Evolutionary conservation across 1,139 yeast species (phyloP), one percentile per base, ranked within the genome.

Genomic region (Hemisphaericaspora xylofermentans): DNA sequence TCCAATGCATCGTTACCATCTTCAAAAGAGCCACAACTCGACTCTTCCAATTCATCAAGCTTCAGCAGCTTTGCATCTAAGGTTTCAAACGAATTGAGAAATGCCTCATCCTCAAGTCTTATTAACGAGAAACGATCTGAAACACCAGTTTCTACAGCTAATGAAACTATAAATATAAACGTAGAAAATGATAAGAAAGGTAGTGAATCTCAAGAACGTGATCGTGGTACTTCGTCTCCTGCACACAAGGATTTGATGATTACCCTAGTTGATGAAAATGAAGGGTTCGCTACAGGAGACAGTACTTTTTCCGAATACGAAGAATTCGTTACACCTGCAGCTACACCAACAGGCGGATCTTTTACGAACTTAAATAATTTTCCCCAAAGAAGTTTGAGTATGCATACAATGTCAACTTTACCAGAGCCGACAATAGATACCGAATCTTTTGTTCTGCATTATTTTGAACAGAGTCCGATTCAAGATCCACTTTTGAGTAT

Each of bases 381-480:
- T 9, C 32, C 32, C 3, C 3, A 19, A 6, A 9, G 34, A 31
- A 18, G 25, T 18, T 19, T 19, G n/a, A 45, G 47, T 38, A 40
- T 39, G 16, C 35, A 15, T 9, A 39, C 37, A 17, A 21, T 22
- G 15, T 36, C 42, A 13, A 43, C 30, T 21, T 39, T 43, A 14
- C 52, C 53, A 4, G 52, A 48, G 16, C 52, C 52, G 25, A 45
- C 43, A 15, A 42, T 48, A 14, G 39, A 44, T 31, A 38, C 40
- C 6, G 47, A 40, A n/a, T 48, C 48, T 3, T 43, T 45, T 41
- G 45, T 47, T 21, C 49, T 47, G 12, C 43, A 36, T 13, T 45
- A 46, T 31, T 36, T 41, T 4, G 17, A 38, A 13, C 41, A 45
- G 6, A 31, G 34, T 38, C 42, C 9, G 14, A 18, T 18, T 7